Evolutionary conservation across 306 rosid species (phyloP).

Genomic region (Sindora glabra): DNA sequence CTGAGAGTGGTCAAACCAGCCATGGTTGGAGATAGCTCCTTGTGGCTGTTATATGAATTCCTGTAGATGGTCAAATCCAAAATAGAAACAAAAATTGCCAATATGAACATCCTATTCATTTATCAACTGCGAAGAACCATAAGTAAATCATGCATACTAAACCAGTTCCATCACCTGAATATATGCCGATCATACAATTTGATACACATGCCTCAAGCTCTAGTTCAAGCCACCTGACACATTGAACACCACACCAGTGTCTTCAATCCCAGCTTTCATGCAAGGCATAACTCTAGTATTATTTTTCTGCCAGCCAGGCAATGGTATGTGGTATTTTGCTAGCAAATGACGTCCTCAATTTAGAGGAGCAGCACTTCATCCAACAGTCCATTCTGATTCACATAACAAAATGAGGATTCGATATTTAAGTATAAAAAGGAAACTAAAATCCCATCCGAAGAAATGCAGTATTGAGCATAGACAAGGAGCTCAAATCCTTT

Average conservation of each 20-base stretch:
- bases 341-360: no score
- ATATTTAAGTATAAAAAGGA: not conserved
- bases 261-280: not conserved
- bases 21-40: not conserved
- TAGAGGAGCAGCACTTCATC: not conserved
- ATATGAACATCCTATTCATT: not conserved
- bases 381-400: not conserved
- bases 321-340: not conserved
- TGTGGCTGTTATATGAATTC: slow-evolving; percentile 5
- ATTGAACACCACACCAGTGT: not conserved
- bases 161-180: not conserved
- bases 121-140: not conserved
- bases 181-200: not conserved
- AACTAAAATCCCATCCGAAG: not conserved
- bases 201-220: not conserved
- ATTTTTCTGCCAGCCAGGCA: not conserved
- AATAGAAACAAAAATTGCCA: not conserved
- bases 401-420: not conserved
- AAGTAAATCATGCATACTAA: not conserved
- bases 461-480: not conserved
- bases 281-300: not conserved
- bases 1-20: not conserved
- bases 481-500: not conserved
- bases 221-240: not conserved
- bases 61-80: not conserved